Conservation (phyloP, 2,329 filamentous ascomycete genomes). For the Emergomyces africanus region DNA sequence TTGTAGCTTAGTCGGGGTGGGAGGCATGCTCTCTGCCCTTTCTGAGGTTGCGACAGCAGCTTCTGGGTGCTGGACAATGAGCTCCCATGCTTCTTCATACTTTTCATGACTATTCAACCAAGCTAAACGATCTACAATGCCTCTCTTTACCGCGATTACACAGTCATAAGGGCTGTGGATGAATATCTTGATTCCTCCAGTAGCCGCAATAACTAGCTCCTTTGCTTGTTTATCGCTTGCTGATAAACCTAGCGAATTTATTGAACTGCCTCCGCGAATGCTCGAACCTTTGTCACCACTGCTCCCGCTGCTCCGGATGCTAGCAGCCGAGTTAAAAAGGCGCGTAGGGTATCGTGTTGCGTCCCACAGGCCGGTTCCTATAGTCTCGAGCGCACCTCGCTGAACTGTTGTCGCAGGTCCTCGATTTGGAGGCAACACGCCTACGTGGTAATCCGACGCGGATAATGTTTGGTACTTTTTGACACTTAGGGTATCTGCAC, state of each 20-base stretch:
- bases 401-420: conserved; percentile 52
- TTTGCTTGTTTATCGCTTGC: conserved; percentile 23
- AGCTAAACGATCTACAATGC: conserved; percentile 68
- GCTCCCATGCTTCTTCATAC: conserved; percentile 77
- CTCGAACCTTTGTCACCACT: conserved; percentile 46
- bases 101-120: conserved; percentile 76
- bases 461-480: conserved; percentile 78
- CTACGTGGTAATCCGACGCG: conserved; percentile 83
- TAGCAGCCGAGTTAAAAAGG: conserved; percentile 77
- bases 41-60: conserved; percentile 33
- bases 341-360: conserved; percentile 76
- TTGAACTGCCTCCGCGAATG: conserved; percentile 38
- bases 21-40: conserved; percentile 19
- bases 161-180: conserved; percentile 96
- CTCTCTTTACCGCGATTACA: conserved; percentile 78
- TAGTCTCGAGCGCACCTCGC: conserved; percentile 61
- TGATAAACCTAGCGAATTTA: conserved; percentile 41
- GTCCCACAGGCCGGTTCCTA: conserved; percentile 72
- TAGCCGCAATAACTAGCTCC: conserved; percentile 35
- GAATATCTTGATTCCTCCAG: conserved; percentile 65
- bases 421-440: conserved; percentile 64
- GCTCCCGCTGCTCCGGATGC: conserved; percentile 48
- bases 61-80: conserved; percentile 80
- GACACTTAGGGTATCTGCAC: conserved; percentile 74
- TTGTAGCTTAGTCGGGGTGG: conserved; percentile 21